Evolutionary conservation across 2,329 filamentous ascomycete genomes (phyloP).

Genomic region (Didymella arachidicola): DNA sequence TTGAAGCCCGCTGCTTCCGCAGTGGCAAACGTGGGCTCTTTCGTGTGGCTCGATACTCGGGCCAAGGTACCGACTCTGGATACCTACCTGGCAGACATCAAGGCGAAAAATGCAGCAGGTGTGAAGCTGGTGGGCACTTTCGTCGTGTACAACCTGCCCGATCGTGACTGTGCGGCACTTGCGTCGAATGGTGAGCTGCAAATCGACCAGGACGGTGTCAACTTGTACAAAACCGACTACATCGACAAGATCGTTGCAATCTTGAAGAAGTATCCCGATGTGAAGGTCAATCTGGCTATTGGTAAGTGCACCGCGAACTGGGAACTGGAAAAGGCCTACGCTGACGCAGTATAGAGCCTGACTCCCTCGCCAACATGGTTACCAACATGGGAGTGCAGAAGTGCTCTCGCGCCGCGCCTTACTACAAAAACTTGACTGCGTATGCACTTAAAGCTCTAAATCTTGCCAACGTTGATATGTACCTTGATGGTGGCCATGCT

Average conservation of each 20-base stretch:
- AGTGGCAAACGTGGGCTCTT: constrained; percentile 61
- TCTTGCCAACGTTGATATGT: constrained; percentile 69
- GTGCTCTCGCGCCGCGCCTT: constrained; percentile 62
- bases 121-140: constrained; percentile 60
- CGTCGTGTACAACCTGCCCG: constrained; percentile 70
- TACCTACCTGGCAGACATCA: constrained; percentile 58
- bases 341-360: constrained; percentile 56
- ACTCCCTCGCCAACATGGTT: constrained; percentile 68
- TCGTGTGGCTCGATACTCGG: constrained; percentile 62
- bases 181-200: constrained; percentile 69
- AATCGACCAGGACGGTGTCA: constrained; percentile 61
- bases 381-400: constrained; percentile 65
- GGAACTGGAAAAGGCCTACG: background rate
- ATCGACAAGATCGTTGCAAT: constrained; percentile 63
- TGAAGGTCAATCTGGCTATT: constrained; percentile 60
- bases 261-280: constrained; percentile 62
- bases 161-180: constrained; percentile 69
- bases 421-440: constrained; percentile 63
- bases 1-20: constrained; percentile 59
- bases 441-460: constrained; percentile 66
- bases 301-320: constrained; percentile 36
- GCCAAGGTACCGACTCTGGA: constrained; percentile 60
- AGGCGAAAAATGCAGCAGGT: constrained; percentile 57
- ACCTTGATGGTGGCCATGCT: constrained; percentile 69
- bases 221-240: constrained; percentile 60